phyloP scores from a whole-genome alignment of 129 eudicot genomes.

The Scalesia atractyloides region DNA sequence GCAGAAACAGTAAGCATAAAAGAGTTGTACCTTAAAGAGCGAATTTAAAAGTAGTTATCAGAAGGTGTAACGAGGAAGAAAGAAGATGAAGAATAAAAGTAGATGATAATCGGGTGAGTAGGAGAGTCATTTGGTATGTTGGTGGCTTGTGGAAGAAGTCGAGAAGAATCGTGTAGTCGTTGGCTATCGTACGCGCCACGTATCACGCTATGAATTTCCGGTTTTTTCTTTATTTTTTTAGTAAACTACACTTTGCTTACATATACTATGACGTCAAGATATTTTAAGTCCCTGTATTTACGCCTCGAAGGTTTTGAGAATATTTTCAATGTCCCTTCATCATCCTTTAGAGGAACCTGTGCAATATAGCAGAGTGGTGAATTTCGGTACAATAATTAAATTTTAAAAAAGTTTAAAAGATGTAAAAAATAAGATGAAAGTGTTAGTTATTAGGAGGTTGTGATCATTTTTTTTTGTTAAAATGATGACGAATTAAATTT shows the following conservation, averaged over 20 bases:
- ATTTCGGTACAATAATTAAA: no score
- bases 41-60: slow-evolving; percentile 3
- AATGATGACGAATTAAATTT: no score
- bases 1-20: slow-evolving; percentile 1
- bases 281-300: not conserved
- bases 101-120: slow-evolving; percentile 5
- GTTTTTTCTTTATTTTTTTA: not conserved
- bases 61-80: slow-evolving; percentile 8
- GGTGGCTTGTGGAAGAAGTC: slow-evolving; percentile 36
- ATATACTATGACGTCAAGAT: not conserved
- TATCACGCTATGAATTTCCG: slow-evolving; percentile 4
- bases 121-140: slow-evolving; percentile 1
- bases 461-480: no score
- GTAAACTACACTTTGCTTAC: slow-evolving; percentile 8
- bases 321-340: no score
- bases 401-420: no score
- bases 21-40: slow-evolving; percentile 22
- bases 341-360: no score
- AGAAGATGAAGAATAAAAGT: slow-evolving; percentile 12
- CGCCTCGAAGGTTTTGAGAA: no score
- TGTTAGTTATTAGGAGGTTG: no score
- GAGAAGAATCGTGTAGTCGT: slow-evolving; percentile 41
- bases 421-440: no score
- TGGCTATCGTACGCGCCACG: slow-evolving; percentile 47
- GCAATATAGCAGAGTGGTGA: no score